phyloP scores from a whole-genome alignment of 129 eudicot species.

The Centaurea solstitialis region DNA sequence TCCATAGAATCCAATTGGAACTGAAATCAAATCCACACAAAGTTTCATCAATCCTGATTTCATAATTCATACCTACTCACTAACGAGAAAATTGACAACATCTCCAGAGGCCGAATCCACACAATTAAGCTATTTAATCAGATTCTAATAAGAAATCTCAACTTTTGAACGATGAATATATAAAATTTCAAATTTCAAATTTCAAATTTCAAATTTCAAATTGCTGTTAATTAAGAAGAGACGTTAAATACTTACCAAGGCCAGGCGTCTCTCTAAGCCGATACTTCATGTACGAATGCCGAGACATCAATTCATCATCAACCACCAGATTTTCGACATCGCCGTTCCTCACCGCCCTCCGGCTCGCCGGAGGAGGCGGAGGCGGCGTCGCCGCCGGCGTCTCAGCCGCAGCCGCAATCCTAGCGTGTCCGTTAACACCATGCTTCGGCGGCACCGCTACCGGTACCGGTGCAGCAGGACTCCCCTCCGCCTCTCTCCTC shows the following conservation, averaged over 20 bases:
- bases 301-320: conserved; percentile 54
- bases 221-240: not conserved
- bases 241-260: conserved; percentile 45
- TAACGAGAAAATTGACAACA: not conserved
- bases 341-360: conserved; percentile 46
- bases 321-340: conserved; percentile 35
- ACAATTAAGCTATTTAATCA: not conserved
- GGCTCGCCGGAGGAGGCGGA: conserved; percentile 17
- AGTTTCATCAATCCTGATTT: not conserved
- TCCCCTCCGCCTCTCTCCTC: conserved; percentile 58
- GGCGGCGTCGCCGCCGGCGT: conserved; percentile 24
- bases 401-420: conserved; percentile 20
- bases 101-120: not conserved
- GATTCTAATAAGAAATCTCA: not conserved
- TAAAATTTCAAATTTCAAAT: not conserved
- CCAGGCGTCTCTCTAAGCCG: conserved; percentile 86
- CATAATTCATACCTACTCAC: not conserved
- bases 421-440: conserved; percentile 19
- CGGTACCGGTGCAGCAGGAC: conserved; percentile 14
- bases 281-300: conserved; percentile 72
- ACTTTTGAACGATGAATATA: not conserved
- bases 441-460: conserved; percentile 19
- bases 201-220: not conserved
- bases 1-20: conserved; percentile 89
- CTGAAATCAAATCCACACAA: conserved; percentile 46